Conservation (phyloP, 768 basidiomycete genomes). For the Hysterangium stoloniferum region DNA sequence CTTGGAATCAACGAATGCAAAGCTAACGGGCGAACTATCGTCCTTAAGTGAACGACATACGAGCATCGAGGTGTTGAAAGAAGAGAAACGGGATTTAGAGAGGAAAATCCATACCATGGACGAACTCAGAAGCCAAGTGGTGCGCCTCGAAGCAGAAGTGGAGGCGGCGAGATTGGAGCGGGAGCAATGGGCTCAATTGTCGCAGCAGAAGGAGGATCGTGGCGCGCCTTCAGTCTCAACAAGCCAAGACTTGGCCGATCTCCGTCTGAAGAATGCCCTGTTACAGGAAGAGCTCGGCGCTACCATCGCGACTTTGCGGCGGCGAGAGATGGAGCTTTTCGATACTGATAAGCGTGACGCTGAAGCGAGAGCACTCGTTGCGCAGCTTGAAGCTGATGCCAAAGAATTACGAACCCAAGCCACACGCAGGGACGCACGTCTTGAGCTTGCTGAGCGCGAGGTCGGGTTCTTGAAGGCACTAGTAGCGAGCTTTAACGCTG, state of each 20-base stretch:
- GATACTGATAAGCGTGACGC: conserved; percentile 30
- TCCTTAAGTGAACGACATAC: conserved; percentile 46
- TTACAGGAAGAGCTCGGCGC: conserved; percentile 64
- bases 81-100: conserved; percentile 65
- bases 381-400: conserved; percentile 29
- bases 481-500: conserved; percentile 58
- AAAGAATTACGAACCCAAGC: conserved; percentile 29
- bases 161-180: conserved; percentile 51
- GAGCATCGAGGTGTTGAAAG: conserved; percentile 61
- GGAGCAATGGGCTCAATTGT: conserved; percentile 43
- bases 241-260: conserved; percentile 48
- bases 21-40: conserved; percentile 44
- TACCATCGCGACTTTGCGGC: conserved; percentile 42
- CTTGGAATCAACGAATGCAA: conserved; percentile 53
- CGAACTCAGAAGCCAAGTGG: conserved; percentile 46
- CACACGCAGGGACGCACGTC: conserved; percentile 30
- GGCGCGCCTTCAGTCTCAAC: conserved; percentile 35
- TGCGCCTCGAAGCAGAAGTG: conserved; percentile 54
- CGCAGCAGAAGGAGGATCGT: background rate
- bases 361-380: conserved; percentile 29
- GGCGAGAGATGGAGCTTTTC: conserved; percentile 44
- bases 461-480: conserved; percentile 55
- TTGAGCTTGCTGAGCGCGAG: conserved; percentile 47
- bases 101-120: conserved; percentile 42
- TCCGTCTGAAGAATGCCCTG: conserved; percentile 55